phyloP scores from a whole-genome alignment of 2,329 filamentous ascomycete genomes.

The Aureobasidium sp. region DNA sequence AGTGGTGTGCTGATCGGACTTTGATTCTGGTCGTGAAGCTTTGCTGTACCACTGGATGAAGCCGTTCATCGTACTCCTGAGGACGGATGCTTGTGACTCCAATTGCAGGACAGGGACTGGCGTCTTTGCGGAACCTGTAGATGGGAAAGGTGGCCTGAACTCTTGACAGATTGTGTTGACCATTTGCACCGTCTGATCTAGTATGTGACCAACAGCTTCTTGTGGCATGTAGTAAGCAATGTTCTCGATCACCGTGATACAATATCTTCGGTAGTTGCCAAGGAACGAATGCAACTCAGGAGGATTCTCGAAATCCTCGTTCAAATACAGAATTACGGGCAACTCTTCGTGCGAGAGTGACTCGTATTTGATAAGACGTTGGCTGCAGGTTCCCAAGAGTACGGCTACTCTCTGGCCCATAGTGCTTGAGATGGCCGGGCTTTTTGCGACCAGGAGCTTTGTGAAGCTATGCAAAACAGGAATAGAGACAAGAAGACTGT shows the following conservation, averaged over 20 bases:
- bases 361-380: slow-evolving; percentile 80
- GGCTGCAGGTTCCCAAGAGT: slow-evolving; percentile 73
- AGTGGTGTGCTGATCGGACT: slow-evolving; percentile 1
- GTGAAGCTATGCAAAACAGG: slow-evolving; percentile 88
- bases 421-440: slow-evolving; percentile 58
- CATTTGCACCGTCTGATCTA: slow-evolving; percentile 67
- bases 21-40: slow-evolving; percentile 5
- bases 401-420: slow-evolving; percentile 58
- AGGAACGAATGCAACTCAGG: slow-evolving; percentile 93
- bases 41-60: slow-evolving; percentile 12
- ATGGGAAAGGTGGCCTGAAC: slow-evolving; percentile 7
- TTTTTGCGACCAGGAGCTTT: slow-evolving; percentile 63
- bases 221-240: slow-evolving; percentile 75
- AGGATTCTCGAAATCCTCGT: slow-evolving; percentile 90
- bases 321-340: slow-evolving; percentile 68
- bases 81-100: slow-evolving; percentile 55
- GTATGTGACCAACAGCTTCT: slow-evolving; percentile 80
- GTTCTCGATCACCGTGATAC: slow-evolving; percentile 74
- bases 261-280: slow-evolving; percentile 90
- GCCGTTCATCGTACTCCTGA: slow-evolving; percentile 12
- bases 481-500: slow-evolving; percentile 87
- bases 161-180: slow-evolving; percentile 46
- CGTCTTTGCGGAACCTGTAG: slow-evolving; percentile 48
- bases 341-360: slow-evolving; percentile 75
- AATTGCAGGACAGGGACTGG: slow-evolving; percentile 67